A percentile compares a stretch with the other conserved stretches of the same genome.
These are phyloP conservation scores for Stylosanthes scabra DNA, from an alignment of 331 rosid genomes.

Conservation along the genomic window DNA sequence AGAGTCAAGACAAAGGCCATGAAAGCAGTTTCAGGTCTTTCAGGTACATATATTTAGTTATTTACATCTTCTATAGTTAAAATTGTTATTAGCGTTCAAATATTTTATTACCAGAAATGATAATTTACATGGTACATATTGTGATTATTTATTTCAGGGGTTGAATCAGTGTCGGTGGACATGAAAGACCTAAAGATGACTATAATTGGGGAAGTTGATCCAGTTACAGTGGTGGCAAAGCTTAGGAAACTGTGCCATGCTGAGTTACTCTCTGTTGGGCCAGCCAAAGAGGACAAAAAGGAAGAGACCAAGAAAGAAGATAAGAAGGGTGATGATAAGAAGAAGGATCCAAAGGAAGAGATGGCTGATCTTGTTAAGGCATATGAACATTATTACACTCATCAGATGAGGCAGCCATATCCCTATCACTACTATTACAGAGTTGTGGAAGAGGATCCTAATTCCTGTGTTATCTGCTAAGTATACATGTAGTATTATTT, in stretches of 20 bases:
- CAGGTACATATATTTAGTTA: slow-evolving; percentile 62
- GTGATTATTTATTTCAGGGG: slow-evolving; percentile 55
- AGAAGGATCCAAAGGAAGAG: slow-evolving; percentile 47
- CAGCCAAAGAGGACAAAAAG: slow-evolving; percentile 64
- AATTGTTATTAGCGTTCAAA: too few species aligned
- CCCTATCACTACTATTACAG: slow-evolving; percentile 38
- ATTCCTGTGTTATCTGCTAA: slow-evolving; percentile 72
- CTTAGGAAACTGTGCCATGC: slow-evolving; percentile 61
- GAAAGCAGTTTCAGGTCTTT: slow-evolving; percentile 66
- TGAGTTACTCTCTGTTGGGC: slow-evolving; percentile 69
- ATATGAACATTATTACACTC: slow-evolving; percentile 12
- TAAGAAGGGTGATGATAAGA: slow-evolving; percentile 44
- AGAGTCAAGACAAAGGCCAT: slow-evolving; percentile 64
- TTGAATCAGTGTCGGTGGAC: slow-evolving; percentile 75
- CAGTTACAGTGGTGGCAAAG: slow-evolving; percentile 59
- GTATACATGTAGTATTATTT: background rate
- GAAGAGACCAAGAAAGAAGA: slow-evolving; percentile 48
- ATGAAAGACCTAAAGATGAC: slow-evolving; percentile 75
- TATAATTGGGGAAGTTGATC: slow-evolving; percentile 63
- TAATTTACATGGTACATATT: background rate
- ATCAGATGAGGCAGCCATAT: slow-evolving; percentile 15
- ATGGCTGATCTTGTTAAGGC: slow-evolving; percentile 26
- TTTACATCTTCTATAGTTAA: too few species aligned
- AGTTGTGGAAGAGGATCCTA: slow-evolving; percentile 75
- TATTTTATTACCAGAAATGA: slow-evolving; percentile 9